phyloP scores from a whole-genome alignment of 1,139 yeast genomes.

The Suhomyces anneliseae region DNA sequence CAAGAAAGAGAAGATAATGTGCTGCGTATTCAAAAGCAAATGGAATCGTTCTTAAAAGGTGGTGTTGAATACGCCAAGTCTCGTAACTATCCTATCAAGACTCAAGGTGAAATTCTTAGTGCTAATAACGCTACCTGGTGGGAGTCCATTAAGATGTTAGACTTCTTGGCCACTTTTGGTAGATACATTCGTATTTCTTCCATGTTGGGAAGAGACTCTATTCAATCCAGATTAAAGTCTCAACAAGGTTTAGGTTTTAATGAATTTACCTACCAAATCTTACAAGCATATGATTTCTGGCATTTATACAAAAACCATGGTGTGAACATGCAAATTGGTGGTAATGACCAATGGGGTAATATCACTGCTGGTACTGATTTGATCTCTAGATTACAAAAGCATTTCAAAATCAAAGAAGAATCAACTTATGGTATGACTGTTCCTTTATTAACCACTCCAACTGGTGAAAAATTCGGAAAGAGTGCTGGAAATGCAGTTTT shows the following conservation, averaged over 20 bases:
- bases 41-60: constrained; percentile 55
- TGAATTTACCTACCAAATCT: constrained; percentile 87
- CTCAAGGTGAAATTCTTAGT: constrained; percentile 41
- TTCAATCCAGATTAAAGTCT: constrained; percentile 67
- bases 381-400: constrained; percentile 58
- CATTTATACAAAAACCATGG: constrained; percentile 61
- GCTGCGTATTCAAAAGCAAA: constrained; percentile 57
- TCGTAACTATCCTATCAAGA: constrained; percentile 46
- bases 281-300: constrained; percentile 94
- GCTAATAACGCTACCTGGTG: constrained; percentile 85
- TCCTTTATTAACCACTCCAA: constrained; percentile 82
- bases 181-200: constrained; percentile 76
- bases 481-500: constrained; percentile 97
- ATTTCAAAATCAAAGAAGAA: constrained; percentile 14
- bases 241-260: constrained; percentile 85
- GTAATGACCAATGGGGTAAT: constrained; percentile 98
- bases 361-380: constrained; percentile 95
- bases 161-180: constrained; percentile 77
- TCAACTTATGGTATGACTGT: constrained; percentile 76
- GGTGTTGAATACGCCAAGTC: constrained; percentile 64
- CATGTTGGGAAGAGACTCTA: constrained; percentile 88
- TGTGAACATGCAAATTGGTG: constrained; percentile 86
- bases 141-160: constrained; percentile 71
- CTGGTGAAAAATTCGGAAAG: constrained; percentile 94
- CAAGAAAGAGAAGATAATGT: constrained; percentile 60